A percentile compares a stretch with the other conserved stretches of the same genome.
Evolutionary conservation across 495 filamentous ascomycete species (phyloP).

Genomic region (Melanomma pulvis-pyrius): DNA sequence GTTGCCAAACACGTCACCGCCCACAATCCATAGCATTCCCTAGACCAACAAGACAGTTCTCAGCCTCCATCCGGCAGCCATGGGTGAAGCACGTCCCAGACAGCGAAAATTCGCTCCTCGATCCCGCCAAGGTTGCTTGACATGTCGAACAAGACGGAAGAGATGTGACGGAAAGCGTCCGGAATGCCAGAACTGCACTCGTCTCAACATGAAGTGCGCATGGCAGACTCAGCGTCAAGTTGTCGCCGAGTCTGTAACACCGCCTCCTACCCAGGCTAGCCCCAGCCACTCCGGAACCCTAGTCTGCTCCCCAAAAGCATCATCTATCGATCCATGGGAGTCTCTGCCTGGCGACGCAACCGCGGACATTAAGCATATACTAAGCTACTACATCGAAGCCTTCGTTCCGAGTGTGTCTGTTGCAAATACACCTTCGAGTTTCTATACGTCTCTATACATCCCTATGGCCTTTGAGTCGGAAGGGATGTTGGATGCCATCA

Average conservation of each 20-base stretch:
- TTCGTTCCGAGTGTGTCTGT: constrained; percentile 34
- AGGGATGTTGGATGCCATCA: constrained; percentile 33
- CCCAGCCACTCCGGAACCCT: background rate
- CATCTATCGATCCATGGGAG: constrained; percentile 27
- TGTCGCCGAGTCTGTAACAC: constrained; percentile 3
- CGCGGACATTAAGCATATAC: constrained; percentile 16
- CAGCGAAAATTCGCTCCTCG: constrained; percentile 29
- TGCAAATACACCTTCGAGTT: constrained; percentile 26
- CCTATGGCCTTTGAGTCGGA: constrained; percentile 28
- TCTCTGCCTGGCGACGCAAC: constrained; percentile 3
- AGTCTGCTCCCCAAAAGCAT: background rate
- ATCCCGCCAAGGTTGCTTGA: constrained; percentile 24
- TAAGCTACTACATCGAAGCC: constrained; percentile 30
- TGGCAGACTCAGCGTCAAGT: constrained; percentile 26
- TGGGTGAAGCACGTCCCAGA: constrained; percentile 18
- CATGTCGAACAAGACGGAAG: constrained; percentile 26
- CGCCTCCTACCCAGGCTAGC: background rate
- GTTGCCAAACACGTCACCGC: background rate
- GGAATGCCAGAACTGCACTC: constrained; percentile 26
- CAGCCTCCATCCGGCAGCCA: background rate
- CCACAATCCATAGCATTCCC: background rate
- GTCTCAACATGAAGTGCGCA: constrained; percentile 29
- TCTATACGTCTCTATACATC: constrained; percentile 33
- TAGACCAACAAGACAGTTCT: background rate
- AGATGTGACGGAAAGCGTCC: constrained; percentile 28